phyloP scores from a whole-genome alignment of 352 stramenopile species.

The Pythium brachiatum region DNA sequence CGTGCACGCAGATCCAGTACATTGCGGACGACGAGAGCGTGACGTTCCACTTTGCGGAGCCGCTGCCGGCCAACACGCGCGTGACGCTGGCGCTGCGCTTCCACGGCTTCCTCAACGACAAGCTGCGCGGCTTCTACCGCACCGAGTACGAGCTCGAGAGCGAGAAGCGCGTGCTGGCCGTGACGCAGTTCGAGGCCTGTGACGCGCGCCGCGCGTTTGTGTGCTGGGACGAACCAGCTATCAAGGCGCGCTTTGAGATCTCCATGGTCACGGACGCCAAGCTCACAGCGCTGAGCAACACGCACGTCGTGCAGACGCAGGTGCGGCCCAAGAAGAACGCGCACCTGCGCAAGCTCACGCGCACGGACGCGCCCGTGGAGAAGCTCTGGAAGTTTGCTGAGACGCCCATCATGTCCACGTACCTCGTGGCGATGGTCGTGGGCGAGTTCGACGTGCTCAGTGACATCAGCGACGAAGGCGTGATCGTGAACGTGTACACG shows the following conservation, averaged over 20 bases:
- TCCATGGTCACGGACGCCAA: constrained; percentile 86
- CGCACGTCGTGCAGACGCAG: constrained; percentile 89
- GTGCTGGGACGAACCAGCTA: constrained; percentile 97
- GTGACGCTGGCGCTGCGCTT: constrained; percentile 29
- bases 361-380: constrained; percentile 35
- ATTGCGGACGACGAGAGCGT: constrained; percentile 51
- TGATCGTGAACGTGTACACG: constrained; percentile 95
- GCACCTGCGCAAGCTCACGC: constrained; percentile 46
- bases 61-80: constrained; percentile 47
- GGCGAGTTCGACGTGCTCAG: constrained; percentile 96
- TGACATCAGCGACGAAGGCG: constrained; percentile 83
- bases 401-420: constrained; percentile 97
- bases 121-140: constrained; percentile 97
- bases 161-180: constrained; percentile 93
- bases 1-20: constrained; percentile 57
- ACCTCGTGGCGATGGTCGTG: constrained; percentile 92
- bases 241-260: constrained; percentile 96
- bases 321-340: constrained; percentile 58
- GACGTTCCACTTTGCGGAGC: constrained; percentile 44
- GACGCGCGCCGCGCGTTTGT: constrained; percentile 94
- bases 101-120: constrained; percentile 84
- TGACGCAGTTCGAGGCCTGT: constrained; percentile 82
- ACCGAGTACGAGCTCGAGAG: constrained; percentile 90
- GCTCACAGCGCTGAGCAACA: constrained; percentile 96
- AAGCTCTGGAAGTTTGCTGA: constrained; percentile 88